Evolutionary conservation across 768 basidiomycete species (phyloP), one percentile per base, ranked within the genome.

Genomic region (Boletus rubescentipes): DNA sequence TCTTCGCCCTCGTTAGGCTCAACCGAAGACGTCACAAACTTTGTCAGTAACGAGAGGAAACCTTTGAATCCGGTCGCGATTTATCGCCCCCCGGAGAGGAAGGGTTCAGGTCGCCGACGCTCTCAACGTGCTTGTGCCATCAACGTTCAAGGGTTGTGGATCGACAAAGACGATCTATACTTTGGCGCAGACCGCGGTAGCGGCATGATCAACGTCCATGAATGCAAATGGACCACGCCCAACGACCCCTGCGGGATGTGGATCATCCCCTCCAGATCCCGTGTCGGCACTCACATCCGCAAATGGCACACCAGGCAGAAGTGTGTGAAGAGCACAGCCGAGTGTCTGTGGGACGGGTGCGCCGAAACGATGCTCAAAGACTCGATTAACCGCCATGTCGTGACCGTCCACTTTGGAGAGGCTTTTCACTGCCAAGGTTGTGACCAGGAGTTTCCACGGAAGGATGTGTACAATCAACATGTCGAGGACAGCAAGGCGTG

Each of bases 401-500:
- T 57, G 9, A 57, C 46, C 0, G 41, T 44, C 32, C 51, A 57
- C 10, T 36, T 57, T 10, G 18, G 21, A 8, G 51, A 57, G 16
- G 18, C 10, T 11, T 53, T 57, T 31, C 15, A 16, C 21, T 57
- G 51, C 42, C 36, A 40, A 6, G 37, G 34, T n/a, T 57, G 55
- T 26, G 12, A 39, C 20, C 16, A 37, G n/a, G 41, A 23, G 20
- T 47, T 47, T 47, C 21, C 51, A 12, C 29, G 51, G 12, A 38
- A 40, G 32, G 55, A 53, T 23, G 51, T 57, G 8, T 53, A 57
- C n/a, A 5, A 43, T 12, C 41, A 40, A 16, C 55, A 53, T 16
- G n/a, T 39, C 5, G 29, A 35, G 32, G 9, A 39, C 1, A n/a
- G 26, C 4, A 36, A 45, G 29, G 46, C 3, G 15, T 53, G 51